Base-by-base conservation (phyloP, 805 yeast species). In the Cyberlindnera maclurae region DNA sequence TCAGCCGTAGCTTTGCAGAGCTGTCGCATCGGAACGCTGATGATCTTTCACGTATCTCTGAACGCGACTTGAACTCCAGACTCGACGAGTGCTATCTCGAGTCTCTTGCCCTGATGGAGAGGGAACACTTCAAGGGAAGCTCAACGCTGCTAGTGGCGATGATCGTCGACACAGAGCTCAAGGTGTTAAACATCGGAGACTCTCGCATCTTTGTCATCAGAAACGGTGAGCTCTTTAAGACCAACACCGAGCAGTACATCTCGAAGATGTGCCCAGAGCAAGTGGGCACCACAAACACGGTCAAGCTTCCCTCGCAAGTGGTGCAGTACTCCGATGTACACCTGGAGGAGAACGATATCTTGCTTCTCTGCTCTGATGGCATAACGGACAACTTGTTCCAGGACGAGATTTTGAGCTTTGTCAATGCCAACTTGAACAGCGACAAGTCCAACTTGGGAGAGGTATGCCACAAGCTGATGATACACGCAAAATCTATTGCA, bases 171-270 rank as follows among this genome's bases (percentile, higher is more conserved):
- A 66, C 62, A 18, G 53, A 55, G 33, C 50, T 73, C 41, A 65
- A 69, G 43, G 63, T 70, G 54, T 58, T 72, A 15, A 71, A 73
- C 49, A 72, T 73, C 24, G 79, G 79, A 1, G 79, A 73, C 51
- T 67, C 73, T 4, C 67, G 66, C 46, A 41, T 73, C 15, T 72
- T 62, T 48, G 57, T 73, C n/a, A 62, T 73, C 16, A 53, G 79
- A 40, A 63, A 69, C 30, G 73, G 71, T 1, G 58, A 65, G 33
- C 56, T 73, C 15, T 53, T 69, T 13, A 55, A 54, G 30, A 54
- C 69, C 3, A 73, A 71, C 48, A 62, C 63, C 41, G 75, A 68
- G 41, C 77, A 70, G 44, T 62, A 71, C 63, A 59, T 64, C 6
- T 53, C 68, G 3, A 61, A 57, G 7, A 49, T 72, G 39, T 73